These are phyloP conservation scores for Abrus precatorius DNA, from an alignment of 306 rosid genomes.

Conservation along the genomic window DNA sequence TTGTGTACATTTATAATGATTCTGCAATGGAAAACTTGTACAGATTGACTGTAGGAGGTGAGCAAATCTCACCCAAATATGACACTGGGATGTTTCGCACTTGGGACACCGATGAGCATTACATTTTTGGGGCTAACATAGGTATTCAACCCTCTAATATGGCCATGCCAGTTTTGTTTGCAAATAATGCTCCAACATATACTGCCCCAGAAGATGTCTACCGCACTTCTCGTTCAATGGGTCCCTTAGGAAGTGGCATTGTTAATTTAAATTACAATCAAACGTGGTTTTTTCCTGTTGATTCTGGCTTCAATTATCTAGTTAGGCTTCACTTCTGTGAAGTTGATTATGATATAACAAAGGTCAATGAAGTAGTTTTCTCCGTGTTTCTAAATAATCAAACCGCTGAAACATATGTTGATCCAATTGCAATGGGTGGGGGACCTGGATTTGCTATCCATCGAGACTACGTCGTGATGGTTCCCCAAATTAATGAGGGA, in stretches of 20 bases:
- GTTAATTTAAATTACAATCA: conserved; percentile 42
- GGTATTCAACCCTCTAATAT: background rate
- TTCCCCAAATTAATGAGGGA: conserved; percentile 29
- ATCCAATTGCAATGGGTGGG: conserved; percentile 17
- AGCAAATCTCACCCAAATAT: conserved; percentile 36
- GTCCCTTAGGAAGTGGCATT: too few relatives aligned
- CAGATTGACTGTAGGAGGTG: conserved; percentile 58
- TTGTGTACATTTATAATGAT: background rate
- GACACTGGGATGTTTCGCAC: conserved; percentile 55
- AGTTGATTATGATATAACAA: background rate
- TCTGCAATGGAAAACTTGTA: conserved; percentile 50
- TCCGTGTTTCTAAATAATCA: conserved; percentile 49
- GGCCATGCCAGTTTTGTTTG: conserved; percentile 22
- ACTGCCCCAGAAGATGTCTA: conserved; percentile 48
- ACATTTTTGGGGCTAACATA: background rate
- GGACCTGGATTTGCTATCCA: conserved; percentile 42
- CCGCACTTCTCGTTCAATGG: conserved; percentile 14
- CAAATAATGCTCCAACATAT: conserved; percentile 25
- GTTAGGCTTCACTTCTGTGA: conserved; percentile 71
- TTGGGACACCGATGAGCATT: conserved; percentile 29
- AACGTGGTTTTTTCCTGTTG: conserved; percentile 53
- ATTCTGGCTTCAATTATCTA: conserved; percentile 58
- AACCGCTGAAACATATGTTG: conserved; percentile 10
- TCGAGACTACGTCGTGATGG: conserved; percentile 46
- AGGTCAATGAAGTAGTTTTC: conserved; percentile 32